Conservation (phyloP, 1,284 basidiomycete genomes). For the Moniliella sp. region DNA sequence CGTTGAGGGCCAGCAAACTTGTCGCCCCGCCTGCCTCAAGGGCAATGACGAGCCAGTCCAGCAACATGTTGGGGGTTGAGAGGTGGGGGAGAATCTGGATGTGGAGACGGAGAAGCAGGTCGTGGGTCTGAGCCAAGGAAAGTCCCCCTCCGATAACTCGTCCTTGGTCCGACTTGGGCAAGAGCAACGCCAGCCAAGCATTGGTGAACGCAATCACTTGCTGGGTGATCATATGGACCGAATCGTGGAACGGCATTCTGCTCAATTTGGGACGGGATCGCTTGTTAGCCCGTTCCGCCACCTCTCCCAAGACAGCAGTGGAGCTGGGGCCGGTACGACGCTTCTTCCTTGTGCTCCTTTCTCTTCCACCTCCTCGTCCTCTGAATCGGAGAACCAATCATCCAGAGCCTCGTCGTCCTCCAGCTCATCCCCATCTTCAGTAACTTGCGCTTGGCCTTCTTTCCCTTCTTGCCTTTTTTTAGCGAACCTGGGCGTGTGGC, state of each 20-base stretch:
- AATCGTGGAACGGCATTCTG: constrained; percentile 22
- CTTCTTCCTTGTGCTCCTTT: no score
- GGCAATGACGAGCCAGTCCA: constrained; percentile 79
- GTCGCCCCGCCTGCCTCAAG: constrained; percentile 54
- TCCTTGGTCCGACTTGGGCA: constrained; percentile 27
- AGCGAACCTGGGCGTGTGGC: no score
- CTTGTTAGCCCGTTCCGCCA: no score
- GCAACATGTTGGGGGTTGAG: constrained; percentile 50
- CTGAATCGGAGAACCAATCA: constrained; percentile 32
- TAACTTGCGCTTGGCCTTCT: constrained; percentile 13
- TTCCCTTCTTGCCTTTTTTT: constrained; percentile 4
- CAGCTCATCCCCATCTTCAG: constrained; percentile 14
- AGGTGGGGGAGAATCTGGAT: constrained; percentile 62
- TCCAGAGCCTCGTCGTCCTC: constrained; percentile 39
- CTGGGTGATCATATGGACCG: constrained; percentile 47
- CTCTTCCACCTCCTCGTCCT: constrained; percentile 14
- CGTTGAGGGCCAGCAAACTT: constrained; percentile 76
- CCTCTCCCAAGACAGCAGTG: constrained; percentile 1
- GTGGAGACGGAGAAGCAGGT: constrained; percentile 59
- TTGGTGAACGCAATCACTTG: constrained; percentile 58
- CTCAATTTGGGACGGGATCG: no score
- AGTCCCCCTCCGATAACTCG: constrained; percentile 35
- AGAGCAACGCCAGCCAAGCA: constrained; percentile 53
- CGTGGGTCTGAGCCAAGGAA: constrained; percentile 39
- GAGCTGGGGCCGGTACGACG: not conserved